Conservation (phyloP, 495 filamentous ascomycete genomes). For the Hypoxylon lienhwacheense region DNA sequence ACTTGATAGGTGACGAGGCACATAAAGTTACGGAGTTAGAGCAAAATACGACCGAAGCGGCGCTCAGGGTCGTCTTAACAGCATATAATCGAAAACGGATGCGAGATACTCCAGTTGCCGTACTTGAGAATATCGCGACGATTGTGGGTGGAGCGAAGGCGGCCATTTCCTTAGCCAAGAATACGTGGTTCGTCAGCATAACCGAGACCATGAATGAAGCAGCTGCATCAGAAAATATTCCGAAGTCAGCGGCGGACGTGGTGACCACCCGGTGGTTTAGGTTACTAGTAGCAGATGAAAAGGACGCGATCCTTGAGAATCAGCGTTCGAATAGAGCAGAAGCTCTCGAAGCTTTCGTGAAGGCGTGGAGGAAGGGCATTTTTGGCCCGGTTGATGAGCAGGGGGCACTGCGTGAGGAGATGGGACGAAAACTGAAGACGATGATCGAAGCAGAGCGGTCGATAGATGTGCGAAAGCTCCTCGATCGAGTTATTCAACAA, state of each 20-base stretch:
- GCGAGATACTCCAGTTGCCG: slow-evolving; percentile 34
- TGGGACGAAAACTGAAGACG: slow-evolving; percentile 30
- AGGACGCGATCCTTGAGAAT: slow-evolving; percentile 41
- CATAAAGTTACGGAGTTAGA: slow-evolving; percentile 42
- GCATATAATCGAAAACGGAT: slow-evolving; percentile 48
- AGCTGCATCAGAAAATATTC: not conserved
- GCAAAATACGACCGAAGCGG: slow-evolving; percentile 43
- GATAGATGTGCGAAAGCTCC: slow-evolving; percentile 46
- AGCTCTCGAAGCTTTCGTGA: slow-evolving; percentile 39
- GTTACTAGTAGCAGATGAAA: slow-evolving; percentile 44
- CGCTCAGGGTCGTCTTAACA: slow-evolving; percentile 45
- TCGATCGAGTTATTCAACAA: slow-evolving; percentile 27
- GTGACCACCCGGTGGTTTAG: slow-evolving; percentile 42
- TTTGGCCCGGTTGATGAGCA: slow-evolving; percentile 30
- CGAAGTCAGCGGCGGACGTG: slow-evolving; percentile 7
- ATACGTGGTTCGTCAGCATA: slow-evolving; percentile 31
- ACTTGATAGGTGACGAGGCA: slow-evolving; percentile 50
- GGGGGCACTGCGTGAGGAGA: slow-evolving; percentile 13
- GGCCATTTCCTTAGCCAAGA: slow-evolving; percentile 27
- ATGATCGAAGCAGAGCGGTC: slow-evolving; percentile 46
- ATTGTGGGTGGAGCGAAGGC: slow-evolving; percentile 24
- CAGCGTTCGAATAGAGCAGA: slow-evolving; percentile 46
- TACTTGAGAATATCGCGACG: slow-evolving; percentile 39
- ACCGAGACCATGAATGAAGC: slow-evolving; percentile 25
- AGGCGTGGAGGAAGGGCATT: slow-evolving; percentile 36